Percentiles rank a stretch among this genome's conserved stretches.
Conservation (phyloP, 768 basidiomycete genomes). For the Suillus paluster region DNA sequence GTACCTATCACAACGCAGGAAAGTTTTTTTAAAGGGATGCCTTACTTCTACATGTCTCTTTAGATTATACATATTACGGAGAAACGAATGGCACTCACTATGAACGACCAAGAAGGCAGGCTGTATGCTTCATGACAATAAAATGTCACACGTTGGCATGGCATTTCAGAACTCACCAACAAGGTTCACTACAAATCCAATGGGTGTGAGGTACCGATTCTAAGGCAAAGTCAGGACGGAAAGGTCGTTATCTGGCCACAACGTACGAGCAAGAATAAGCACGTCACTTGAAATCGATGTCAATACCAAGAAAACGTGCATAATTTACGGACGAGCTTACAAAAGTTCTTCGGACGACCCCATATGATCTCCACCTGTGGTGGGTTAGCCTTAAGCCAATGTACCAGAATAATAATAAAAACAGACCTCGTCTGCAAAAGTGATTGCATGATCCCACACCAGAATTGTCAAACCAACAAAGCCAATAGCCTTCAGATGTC, state of each 20-base stretch:
- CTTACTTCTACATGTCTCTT: slow-evolving; percentile 12
- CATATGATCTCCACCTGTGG: slow-evolving; percentile 42
- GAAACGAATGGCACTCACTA: not conserved
- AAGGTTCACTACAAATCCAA: slow-evolving; percentile 64
- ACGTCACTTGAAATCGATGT: slow-evolving; percentile 29
- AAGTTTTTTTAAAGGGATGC: not conserved
- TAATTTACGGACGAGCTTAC: slow-evolving; percentile 28
- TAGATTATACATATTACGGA: not conserved
- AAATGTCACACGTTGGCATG: not conserved
- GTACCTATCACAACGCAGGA: not conserved
- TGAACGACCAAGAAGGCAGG: slow-evolving; percentile 18
- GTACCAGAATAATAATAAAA: not conserved
- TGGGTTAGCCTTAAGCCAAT: not conserved
- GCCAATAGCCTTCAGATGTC: slow-evolving; percentile 48
- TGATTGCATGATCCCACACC: slow-evolving; percentile 50
- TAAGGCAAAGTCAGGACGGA: slow-evolving; percentile 32
- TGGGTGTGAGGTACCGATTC: slow-evolving; percentile 69
- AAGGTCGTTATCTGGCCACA: not conserved
- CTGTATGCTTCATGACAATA: slow-evolving; percentile 17
- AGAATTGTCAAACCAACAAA: slow-evolving; percentile 54
- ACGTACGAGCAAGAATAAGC: slow-evolving; percentile 43
- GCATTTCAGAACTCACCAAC: slow-evolving; percentile 26
- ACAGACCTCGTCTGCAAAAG: slow-evolving; percentile 43
- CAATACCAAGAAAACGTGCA: not conserved
- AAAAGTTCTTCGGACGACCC: slow-evolving; percentile 37